Conservation (phyloP, 768 basidiomycete species). For the Tulasnella sp. region DNA sequence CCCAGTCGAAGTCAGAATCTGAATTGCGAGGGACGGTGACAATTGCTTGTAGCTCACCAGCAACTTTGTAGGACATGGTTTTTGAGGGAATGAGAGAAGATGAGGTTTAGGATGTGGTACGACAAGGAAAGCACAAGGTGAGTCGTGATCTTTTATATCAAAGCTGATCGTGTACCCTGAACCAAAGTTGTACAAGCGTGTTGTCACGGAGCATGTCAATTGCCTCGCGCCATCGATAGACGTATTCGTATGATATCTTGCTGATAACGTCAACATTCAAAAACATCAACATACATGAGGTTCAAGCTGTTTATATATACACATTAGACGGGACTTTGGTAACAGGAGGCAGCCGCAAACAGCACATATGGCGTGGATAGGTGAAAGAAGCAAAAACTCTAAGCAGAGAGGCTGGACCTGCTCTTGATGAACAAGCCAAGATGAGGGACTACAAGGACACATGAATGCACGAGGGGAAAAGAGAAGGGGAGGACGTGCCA, state of each 20-base stretch:
- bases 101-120: conserved; percentile 18
- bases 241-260: not conserved
- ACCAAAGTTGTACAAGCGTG: not conserved
- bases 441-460: too few species aligned
- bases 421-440: too few species aligned
- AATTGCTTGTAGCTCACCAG: conserved; percentile 22
- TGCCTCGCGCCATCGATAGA: not conserved
- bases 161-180: not conserved
- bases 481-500: too few species aligned
- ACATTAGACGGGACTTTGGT: not conserved
- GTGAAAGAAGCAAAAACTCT: not conserved
- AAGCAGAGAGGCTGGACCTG: not conserved
- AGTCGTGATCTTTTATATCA: not conserved
- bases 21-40: not conserved
- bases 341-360: not conserved
- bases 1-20: conserved; percentile 4
- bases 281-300: not conserved
- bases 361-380: not conserved
- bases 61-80: conserved; percentile 20
- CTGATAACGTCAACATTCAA: not conserved
- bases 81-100: not conserved
- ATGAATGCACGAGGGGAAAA: too few species aligned
- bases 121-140: conserved; percentile 16
- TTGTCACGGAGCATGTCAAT: not conserved
- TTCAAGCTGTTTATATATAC: not conserved